Evolutionary conservation across 2,329 filamentous ascomycete species (phyloP).

Genomic region (Botrytis galanthina): DNA sequence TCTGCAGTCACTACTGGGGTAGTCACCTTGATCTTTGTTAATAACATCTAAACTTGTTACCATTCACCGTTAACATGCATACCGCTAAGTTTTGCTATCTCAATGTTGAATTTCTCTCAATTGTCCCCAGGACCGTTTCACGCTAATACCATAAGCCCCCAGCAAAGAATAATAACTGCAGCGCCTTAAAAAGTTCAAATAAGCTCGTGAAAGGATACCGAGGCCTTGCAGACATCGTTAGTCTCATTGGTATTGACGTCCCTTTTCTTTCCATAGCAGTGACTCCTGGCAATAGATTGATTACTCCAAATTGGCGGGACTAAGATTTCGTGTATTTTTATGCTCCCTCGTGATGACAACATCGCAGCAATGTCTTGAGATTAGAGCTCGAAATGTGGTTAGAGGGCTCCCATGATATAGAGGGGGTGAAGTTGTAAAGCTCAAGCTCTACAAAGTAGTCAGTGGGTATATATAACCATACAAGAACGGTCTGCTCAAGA

Average conservation of each 20-base stretch:
- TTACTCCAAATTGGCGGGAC: background rate
- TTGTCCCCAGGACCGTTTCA: background rate
- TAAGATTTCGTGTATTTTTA: background rate
- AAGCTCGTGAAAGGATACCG: background rate
- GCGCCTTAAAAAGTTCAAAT: background rate
- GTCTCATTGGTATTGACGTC: background rate
- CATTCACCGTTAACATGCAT: background rate
- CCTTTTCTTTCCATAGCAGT: background rate
- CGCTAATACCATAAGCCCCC: background rate
- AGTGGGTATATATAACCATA: background rate
- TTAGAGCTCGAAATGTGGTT: background rate
- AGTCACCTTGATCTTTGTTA: background rate
- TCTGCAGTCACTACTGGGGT: background rate
- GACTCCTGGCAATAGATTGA: background rate
- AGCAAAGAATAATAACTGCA: background rate
- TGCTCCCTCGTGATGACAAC: background rate
- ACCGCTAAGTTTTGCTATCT: background rate
- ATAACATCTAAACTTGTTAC: background rate
- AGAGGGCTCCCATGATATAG: background rate
- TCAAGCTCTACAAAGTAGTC: background rate
- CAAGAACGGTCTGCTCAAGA: background rate
- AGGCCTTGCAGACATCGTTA: background rate
- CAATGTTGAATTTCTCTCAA: background rate
- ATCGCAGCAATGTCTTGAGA: background rate
- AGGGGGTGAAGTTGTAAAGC: background rate